Base-by-base conservation (phyloP, 768 basidiomycete species). In the Termitomyces bulborhizus region DNA sequence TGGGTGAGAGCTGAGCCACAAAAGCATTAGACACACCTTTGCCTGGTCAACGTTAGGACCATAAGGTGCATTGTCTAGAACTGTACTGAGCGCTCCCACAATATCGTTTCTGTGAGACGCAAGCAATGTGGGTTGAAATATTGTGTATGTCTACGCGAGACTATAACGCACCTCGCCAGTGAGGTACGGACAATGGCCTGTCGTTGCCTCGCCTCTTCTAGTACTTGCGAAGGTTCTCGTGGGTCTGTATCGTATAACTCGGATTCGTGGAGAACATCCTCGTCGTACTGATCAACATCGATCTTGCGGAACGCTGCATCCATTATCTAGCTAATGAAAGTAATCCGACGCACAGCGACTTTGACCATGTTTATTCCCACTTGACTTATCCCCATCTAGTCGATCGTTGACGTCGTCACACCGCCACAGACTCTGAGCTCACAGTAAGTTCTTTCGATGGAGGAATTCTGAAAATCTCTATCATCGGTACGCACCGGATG, bases 221-320 rank as follows among this genome's bases (percentile, higher is more conserved):
- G 68, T 29, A 87, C 85, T 57, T 88, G 84, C 0, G 79, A 74
- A 2, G 93, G 86, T 47, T 84, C 82, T 51, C 93, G 77, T 6
- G 91, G 87, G 66, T 98, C 94, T 2, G 88, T 80, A 31, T 90
- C 88, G 68, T 87, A 95, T 29, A 98, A 82, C 61, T 96, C 93
- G 15, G 81, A 82, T 56, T 94, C 90, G 44, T 86, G 81, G 6
- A 98, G 72, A 24, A 84, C 80, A 63, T 98, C 96, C 69, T 98
- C 96, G 67, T 98, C 96, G 73, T 85, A 92, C 40, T 75, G 79
- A 73, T 98, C 96, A 65, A 98, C 88, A 74, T 98, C 87, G 72
- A 97, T 93, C 72, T 94, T 95, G 63, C 95, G 80, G 71, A 93
- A 97, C 51, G 84, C 82, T 57, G 67, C 67, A 46, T 79, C 77